Evolutionary conservation across 2,329 filamentous ascomycete genomes (phyloP), one percentile per base, ranked within the genome.

Genomic region (Macroventuria anomochaeta): DNA sequence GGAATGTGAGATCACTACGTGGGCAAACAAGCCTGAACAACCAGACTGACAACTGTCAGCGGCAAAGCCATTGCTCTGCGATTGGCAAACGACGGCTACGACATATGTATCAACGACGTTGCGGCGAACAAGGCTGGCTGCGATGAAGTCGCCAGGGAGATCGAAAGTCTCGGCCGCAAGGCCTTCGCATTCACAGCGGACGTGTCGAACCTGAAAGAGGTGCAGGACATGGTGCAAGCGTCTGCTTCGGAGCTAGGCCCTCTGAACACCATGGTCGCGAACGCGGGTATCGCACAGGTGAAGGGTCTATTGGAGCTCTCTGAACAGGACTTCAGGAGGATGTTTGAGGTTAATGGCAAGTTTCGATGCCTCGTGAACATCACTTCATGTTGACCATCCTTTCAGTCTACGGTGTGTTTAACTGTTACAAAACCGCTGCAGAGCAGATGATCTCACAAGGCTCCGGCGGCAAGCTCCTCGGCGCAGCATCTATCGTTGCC

Each of bases 31-130:
- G 15, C 5, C 8, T 13, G n/a, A 26, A 13, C n/a, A 29, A 15
- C 13, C 26, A 29, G 17, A 18, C 29, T 65, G 33, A 65, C 32
- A 15, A 15, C 18, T 6, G 7, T 29, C 49, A 86, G 85, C 58
- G 85, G 85, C 39, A 84, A 83, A 62, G 80, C 84, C 17, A 86
- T 88, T 46, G 86, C 85, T 15, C 73, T 87, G 7, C 83, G 86
- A 2, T 79, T 89, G 13, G 86, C 86, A 5, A 73, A 78, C 18
- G 87, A 89, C 57, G 86, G 86, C 47, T 89, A 88, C 73, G 79
- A 85, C 59, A 77, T 90, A 42, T 87, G 84, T 64, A 76, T 89
- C 58, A 88, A 88, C 66, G 86, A 89, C 59, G 75, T 88, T 13
- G 59, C 76, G 23, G 76, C 80, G 12, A 84, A 87, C 58, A 71